Conservation (phyloP, 1,284 basidiomycete genomes). For the Mrakiaceae sp. region DNA sequence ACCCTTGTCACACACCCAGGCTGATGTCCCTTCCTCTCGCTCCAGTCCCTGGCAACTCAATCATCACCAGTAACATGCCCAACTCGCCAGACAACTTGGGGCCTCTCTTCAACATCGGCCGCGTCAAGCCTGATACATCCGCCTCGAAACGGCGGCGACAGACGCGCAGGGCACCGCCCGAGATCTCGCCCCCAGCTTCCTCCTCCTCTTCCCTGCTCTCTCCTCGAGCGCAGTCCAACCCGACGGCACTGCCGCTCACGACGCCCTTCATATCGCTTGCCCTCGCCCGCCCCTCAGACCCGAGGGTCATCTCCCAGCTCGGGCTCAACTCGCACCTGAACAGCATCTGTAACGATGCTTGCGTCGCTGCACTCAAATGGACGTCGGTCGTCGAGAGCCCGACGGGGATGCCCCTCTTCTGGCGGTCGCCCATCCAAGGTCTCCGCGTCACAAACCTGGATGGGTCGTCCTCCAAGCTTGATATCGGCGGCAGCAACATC, state of each 20-base stretch:
- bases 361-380: neutral
- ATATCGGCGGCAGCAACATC: neutral
- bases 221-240: constrained; percentile 46
- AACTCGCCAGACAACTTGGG: constrained; percentile 1
- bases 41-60: constrained; percentile 14
- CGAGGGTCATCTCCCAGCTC: constrained; percentile 45
- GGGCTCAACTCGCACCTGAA: constrained; percentile 55
- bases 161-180: neutral
- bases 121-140: constrained; percentile 36
- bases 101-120: constrained; percentile 10
- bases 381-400: constrained; percentile 8
- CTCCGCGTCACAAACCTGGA: constrained; percentile 6
- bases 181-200: neutral
- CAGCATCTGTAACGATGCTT: neutral
- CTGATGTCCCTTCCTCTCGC: neutral
- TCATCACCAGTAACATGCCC: constrained; percentile 4
- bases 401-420: constrained; percentile 9
- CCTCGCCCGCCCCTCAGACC: constrained; percentile 52
- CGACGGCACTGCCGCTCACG: constrained; percentile 38
- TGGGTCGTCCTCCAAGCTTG: neutral
- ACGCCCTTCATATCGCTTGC: constrained; percentile 52
- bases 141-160: constrained; percentile 26
- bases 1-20: too few species aligned
- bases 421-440: constrained; percentile 4
- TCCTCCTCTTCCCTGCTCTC: neutral